Conservation (phyloP, 352 stramenopile species). For the Peronospora farinosa region DNA sequence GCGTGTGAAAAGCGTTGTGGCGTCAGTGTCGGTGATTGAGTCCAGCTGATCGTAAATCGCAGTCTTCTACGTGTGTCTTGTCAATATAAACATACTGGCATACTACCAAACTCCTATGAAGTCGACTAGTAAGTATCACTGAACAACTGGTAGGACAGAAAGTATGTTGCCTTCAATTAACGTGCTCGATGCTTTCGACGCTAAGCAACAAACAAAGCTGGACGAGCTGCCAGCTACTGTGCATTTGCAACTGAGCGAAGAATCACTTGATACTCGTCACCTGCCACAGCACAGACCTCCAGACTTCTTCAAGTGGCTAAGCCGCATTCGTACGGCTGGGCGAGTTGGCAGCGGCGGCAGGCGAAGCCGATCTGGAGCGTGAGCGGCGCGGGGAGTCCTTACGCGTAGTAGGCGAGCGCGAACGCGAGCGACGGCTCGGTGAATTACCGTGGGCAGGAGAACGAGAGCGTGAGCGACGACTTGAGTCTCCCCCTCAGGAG, state of each 20-base stretch:
- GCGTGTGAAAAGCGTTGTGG: no score
- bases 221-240: conserved; percentile 4
- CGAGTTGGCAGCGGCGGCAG: conserved; percentile 42
- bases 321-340: conserved; percentile 66
- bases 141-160: background rate
- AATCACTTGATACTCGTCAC: conserved; percentile 1
- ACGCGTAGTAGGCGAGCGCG: conserved; percentile 53
- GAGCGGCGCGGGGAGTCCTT: conserved; percentile 61
- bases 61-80: background rate
- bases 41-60: background rate
- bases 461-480: conserved; percentile 48
- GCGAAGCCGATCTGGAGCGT: conserved; percentile 59
- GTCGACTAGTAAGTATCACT: background rate
- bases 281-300: conserved; percentile 4
- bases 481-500: conserved; percentile 35
- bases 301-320: conserved; percentile 31
- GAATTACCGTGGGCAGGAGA: conserved; percentile 54
- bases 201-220: conserved; percentile 23
- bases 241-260: conserved; percentile 5
- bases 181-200: conserved; percentile 12
- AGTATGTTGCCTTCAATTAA: background rate
- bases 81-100: background rate
- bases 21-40: no score
- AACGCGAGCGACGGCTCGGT: conserved; percentile 56
- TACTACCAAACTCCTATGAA: background rate